Evolutionary conservation across 108 stramenopile species (phyloP).

Genomic region (Fragilariopsis cylindrus): DNA sequence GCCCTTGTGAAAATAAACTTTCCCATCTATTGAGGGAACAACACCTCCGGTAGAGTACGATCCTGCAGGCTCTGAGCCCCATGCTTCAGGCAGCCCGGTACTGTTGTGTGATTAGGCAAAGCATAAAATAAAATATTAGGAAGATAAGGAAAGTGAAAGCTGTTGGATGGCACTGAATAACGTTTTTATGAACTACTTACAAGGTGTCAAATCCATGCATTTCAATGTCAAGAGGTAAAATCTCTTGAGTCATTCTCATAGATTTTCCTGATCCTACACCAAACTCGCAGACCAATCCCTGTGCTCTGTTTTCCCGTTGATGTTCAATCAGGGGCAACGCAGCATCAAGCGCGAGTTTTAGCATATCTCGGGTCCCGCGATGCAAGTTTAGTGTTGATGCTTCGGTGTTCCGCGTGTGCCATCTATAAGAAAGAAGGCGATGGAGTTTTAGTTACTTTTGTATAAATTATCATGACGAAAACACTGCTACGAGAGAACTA

Average conservation of each 20-base stretch:
- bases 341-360: constrained; percentile 77
- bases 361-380: constrained; percentile 80
- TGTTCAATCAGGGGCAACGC: constrained; percentile 66
- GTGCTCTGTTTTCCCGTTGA: constrained; percentile 18
- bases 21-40: constrained; percentile 62
- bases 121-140: neutral
- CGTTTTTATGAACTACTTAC: neutral
- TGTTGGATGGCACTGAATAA: neutral
- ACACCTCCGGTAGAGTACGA: constrained; percentile 79
- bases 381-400: constrained; percentile 59
- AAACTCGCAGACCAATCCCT: constrained; percentile 84
- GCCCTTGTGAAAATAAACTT: constrained; percentile 77
- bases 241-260: constrained; percentile 81
- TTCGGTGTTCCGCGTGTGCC: constrained; percentile 73
- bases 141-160: neutral
- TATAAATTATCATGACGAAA: no score
- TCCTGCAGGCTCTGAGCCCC: constrained; percentile 80
- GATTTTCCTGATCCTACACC: constrained; percentile 80
- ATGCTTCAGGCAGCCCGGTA: constrained; percentile 83
- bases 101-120: neutral
- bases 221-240: constrained; percentile 64
- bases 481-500: no score
- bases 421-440: constrained; percentile 26
- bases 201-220: constrained; percentile 92
- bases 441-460: no score